A percentile compares a stretch with the other conserved stretches of the same genome.
These are phyloP conservation scores for Rubia yunnanensis DNA, from an alignment of 257 asterid genomes.

Conservation along the genomic window DNA sequence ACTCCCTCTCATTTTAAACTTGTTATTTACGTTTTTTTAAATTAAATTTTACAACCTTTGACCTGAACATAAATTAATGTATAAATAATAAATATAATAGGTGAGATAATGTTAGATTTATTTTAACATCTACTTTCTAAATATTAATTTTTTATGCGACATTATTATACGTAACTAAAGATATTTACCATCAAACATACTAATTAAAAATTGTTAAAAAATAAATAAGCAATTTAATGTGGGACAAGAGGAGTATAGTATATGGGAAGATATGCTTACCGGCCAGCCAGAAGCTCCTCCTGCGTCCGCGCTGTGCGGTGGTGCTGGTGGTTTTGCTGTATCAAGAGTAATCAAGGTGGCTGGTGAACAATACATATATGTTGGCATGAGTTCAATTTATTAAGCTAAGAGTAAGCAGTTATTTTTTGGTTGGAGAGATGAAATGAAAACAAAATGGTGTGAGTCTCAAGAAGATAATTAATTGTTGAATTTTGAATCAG, in stretches of 20 bases:
- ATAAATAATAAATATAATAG: too few species aligned
- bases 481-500: constrained; percentile 26
- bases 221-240: neutral
- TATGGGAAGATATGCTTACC: constrained; percentile 20
- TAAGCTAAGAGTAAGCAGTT: neutral
- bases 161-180: too few species aligned
- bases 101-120: too few species aligned
- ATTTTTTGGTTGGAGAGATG: constrained; percentile 13
- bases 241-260: neutral
- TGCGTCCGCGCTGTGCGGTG: constrained; percentile 34
- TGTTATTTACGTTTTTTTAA: neutral
- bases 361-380: constrained; percentile 12
- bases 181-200: too few species aligned
- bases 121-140: too few species aligned
- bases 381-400: neutral
- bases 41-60: too few species aligned
- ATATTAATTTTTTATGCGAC: too few species aligned
- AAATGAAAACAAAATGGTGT: constrained; percentile 14
- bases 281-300: constrained; percentile 25
- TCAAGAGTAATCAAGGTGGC: neutral
- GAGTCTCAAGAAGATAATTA: constrained; percentile 18
- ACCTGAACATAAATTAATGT: too few species aligned
- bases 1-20: neutral
- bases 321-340: constrained; percentile 16
- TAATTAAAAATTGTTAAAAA: too few species aligned